Base-by-base conservation (phyloP, 2,329 filamentous ascomycete genomes). In the Proliferodiscus dingleyae region DNA sequence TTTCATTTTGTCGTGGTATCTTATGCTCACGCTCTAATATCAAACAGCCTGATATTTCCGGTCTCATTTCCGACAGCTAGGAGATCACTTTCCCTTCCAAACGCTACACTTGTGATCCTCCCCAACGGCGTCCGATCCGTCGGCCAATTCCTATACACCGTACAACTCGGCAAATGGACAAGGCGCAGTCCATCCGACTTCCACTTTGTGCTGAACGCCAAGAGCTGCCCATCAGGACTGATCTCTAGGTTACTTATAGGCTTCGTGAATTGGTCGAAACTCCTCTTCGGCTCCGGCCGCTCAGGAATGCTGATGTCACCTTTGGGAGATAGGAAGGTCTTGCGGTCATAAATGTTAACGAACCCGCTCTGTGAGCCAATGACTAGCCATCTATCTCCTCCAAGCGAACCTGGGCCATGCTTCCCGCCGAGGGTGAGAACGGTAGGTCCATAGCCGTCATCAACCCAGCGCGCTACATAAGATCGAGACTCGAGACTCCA, bases 101-200 rank as follows among this genome's bases (percentile, higher is more conserved):
- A 85, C 3, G 86, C 83, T 49, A 89, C 78, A 1, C 81, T 74
- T 2, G 87, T 87, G 54, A 97, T 82, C 48, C 89, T 77, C 0
- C 93, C 93, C 50, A 98, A 68, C 1, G 90, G 89, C 46, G 93
- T 98, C 64, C 86, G 83, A 53, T 82, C 80, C 43, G 91, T 98
- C 19, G 93, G 93, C 93, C 93, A 98, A 68, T 98, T 98, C 60
- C 84, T 82, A 74, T 93, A 98, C 16, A 97, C 88, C 1, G 89
- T 95, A 66, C 89, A 95, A 56, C 80, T 90, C 0, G 91, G 90
- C 56, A 98, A 70, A 66, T 98, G 93, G 24, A 91, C 89, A 54
- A 98, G 70, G 60, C 86, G 77, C 64, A 98, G 69, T 0, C 90
- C 88, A 68, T 96, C 89, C 63, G 85, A 85, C 75, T 95, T 95